phyloP scores from a whole-genome alignment of 2,329 filamentous ascomycete species.

The Cucurbitaria berberidis region DNA sequence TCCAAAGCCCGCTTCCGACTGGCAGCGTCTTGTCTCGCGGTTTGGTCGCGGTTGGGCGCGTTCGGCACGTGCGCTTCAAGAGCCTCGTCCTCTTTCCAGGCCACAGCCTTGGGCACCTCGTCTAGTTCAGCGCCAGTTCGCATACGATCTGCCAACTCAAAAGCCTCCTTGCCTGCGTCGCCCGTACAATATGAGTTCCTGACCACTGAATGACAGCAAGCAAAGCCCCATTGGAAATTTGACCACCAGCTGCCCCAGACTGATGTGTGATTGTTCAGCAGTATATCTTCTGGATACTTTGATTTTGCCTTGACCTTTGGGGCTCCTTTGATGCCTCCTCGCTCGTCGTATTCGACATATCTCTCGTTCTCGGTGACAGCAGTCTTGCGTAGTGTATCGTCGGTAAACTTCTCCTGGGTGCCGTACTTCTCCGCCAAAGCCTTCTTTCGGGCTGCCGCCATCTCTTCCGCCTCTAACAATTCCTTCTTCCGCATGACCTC shows the following conservation, averaged over 20 bases:
- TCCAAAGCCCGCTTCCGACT: conserved; percentile 75
- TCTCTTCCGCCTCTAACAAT: conserved; percentile 72
- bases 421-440: conserved; percentile 84
- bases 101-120: conserved; percentile 49
- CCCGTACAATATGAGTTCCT: conserved; percentile 99
- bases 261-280: conserved; percentile 87
- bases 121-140: conserved; percentile 56
- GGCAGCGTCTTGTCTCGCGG: conserved; percentile 49
- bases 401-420: conserved; percentile 65
- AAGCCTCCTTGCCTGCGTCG: conserved; percentile 81
- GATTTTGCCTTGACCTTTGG: conserved; percentile 78
- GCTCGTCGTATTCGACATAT: conserved; percentile 94
- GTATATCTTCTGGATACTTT: conserved; percentile 88
- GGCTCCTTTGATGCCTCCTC: conserved; percentile 86
- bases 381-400: conserved; percentile 68
- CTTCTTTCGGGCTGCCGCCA: conserved; percentile 71
- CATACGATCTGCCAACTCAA: conserved; percentile 74
- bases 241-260: conserved; percentile 99
- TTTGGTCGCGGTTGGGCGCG: conserved; percentile 50
- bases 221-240: conserved; percentile 93
- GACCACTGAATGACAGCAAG: conserved; percentile 89
- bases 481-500: conserved; percentile 84
- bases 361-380: conserved; percentile 80
- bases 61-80: conserved; percentile 53
- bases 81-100: conserved; percentile 52